Evolutionary conservation across 257 asterid species (phyloP).

Genomic region (Przewalskia tangutica): DNA sequence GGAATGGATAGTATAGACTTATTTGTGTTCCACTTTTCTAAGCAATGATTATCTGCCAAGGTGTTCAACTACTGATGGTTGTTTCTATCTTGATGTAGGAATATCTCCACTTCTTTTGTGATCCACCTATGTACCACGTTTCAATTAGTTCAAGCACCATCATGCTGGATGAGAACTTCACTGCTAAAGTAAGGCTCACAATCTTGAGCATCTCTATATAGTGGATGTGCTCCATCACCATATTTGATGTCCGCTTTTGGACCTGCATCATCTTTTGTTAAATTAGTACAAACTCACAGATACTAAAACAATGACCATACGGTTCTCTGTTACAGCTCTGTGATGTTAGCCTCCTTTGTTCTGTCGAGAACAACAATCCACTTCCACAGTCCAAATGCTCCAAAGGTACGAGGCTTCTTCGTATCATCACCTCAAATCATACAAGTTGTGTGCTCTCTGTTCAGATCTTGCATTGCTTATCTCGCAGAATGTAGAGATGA

Average conservation of each 20-base stretch:
- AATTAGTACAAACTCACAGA: not conserved
- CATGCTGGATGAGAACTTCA: constrained; percentile 74
- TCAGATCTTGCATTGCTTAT: not conserved
- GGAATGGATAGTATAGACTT: not conserved
- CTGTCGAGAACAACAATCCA: constrained; percentile 15
- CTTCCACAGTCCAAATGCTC: constrained; percentile 27
- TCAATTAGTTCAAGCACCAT: constrained; percentile 74
- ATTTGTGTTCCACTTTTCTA: not conserved
- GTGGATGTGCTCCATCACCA: not conserved
- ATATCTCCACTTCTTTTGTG: constrained; percentile 84
- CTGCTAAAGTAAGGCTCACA: constrained; percentile 45
- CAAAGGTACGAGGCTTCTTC: constrained; percentile 29
- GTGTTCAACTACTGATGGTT: not conserved
- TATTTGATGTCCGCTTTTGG: not conserved
- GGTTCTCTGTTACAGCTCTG: constrained; percentile 45
- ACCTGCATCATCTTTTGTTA: not conserved
- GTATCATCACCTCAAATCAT: not conserved
- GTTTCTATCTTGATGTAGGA: constrained; percentile 40
- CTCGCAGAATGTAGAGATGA: constrained; percentile 37
- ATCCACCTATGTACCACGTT: constrained; percentile 61
- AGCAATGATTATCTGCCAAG: not conserved
- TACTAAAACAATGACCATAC: not conserved
- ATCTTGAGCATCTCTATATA: not conserved
- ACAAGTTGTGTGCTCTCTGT: not conserved
- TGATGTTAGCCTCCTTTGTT: constrained; percentile 39